A percentile compares a stretch with the other conserved stretches of the same genome.
Evolutionary conservation across 2,329 filamentous ascomycete genomes (phyloP).

Genomic region (Epichloe scottii): DNA sequence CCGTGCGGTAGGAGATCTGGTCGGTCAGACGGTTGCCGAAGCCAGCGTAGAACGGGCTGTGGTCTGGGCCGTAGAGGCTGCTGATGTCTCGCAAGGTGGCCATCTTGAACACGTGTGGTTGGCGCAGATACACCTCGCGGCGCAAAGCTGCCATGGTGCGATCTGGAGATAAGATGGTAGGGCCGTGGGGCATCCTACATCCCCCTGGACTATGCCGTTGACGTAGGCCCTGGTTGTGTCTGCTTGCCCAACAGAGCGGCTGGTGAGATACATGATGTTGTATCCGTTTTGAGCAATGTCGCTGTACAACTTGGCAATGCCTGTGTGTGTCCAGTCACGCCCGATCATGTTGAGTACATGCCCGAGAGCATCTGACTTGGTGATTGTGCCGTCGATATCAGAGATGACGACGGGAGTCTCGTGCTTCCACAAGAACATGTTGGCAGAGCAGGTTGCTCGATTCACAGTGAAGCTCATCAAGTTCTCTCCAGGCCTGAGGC

Average conservation of each 20-base stretch:
- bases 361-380: constrained; percentile 88
- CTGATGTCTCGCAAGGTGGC: constrained; percentile 90
- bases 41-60: constrained; percentile 86
- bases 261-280: constrained; percentile 97
- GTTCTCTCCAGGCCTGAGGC: constrained; percentile 77
- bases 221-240: constrained; percentile 85
- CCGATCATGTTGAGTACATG: constrained; percentile 96
- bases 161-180: constrained; percentile 90
- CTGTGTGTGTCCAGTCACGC: constrained; percentile 93
- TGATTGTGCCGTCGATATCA: constrained; percentile 97
- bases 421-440: constrained; percentile 88
- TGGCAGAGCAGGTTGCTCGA: constrained; percentile 78
- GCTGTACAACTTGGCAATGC: constrained; percentile 92
- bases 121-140: constrained; percentile 85
- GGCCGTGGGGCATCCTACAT: constrained; percentile 74
- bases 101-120: constrained; percentile 99
- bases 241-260: constrained; percentile 82
- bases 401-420: constrained; percentile 93
- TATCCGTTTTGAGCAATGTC: constrained; percentile 94
- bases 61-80: constrained; percentile 64
- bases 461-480: constrained; percentile 95
- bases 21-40: constrained; percentile 96
- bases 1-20: constrained; percentile 87
- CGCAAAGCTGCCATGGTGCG: constrained; percentile 86
- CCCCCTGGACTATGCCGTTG: constrained; percentile 81